Percentiles rank a stretch among this genome's conserved stretches.
Evolutionary conservation across 768 basidiomycete genomes (phyloP).

Genomic region (Trametes sanguinea): DNA sequence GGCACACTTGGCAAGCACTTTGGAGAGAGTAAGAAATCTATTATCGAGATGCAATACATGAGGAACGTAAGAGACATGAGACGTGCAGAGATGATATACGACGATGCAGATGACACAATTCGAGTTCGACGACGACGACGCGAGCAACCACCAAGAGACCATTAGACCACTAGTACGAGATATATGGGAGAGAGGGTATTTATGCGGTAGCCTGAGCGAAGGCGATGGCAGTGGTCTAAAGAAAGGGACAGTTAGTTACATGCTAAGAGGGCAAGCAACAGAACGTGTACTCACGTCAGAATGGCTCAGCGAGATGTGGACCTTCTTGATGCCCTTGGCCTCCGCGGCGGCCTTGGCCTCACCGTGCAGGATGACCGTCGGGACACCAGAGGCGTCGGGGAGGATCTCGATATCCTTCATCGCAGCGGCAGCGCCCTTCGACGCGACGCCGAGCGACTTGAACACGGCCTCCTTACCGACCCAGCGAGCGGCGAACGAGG

Average conservation of each 20-base stretch:
- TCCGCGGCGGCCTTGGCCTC: slow-evolving; percentile 77
- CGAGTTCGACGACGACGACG: slow-evolving; percentile 6
- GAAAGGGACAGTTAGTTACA: slow-evolving; percentile 4
- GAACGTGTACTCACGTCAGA: slow-evolving; percentile 69
- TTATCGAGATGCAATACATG: slow-evolving; percentile 10
- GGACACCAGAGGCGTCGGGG: slow-evolving; percentile 75
- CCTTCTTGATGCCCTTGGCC: slow-evolving; percentile 67
- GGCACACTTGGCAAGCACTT: neutral
- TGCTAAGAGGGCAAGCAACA: neutral
- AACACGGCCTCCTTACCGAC: slow-evolving; percentile 96
- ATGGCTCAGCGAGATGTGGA: slow-evolving; percentile 89
- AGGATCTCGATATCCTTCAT: slow-evolving; percentile 98
- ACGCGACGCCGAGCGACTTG: slow-evolving; percentile 89
- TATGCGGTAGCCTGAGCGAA: slow-evolving; percentile 73
- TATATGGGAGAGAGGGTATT: slow-evolving; percentile 10
- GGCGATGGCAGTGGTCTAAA: slow-evolving; percentile 79
- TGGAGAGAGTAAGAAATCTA: slow-evolving; percentile 8
- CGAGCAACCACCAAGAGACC: slow-evolving; percentile 4
- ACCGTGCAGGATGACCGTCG: slow-evolving; percentile 74
- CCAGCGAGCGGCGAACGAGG: slow-evolving; percentile 97
- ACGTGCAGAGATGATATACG: slow-evolving; percentile 12
- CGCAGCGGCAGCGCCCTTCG: slow-evolving; percentile 90
- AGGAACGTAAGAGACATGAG: slow-evolving; percentile 8
- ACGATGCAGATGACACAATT: slow-evolving; percentile 1
- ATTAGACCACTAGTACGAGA: slow-evolving; percentile 5